Conservation (phyloP, 2,329 filamentous ascomycete species). For the Ophioceras dolichostomum region DNA sequence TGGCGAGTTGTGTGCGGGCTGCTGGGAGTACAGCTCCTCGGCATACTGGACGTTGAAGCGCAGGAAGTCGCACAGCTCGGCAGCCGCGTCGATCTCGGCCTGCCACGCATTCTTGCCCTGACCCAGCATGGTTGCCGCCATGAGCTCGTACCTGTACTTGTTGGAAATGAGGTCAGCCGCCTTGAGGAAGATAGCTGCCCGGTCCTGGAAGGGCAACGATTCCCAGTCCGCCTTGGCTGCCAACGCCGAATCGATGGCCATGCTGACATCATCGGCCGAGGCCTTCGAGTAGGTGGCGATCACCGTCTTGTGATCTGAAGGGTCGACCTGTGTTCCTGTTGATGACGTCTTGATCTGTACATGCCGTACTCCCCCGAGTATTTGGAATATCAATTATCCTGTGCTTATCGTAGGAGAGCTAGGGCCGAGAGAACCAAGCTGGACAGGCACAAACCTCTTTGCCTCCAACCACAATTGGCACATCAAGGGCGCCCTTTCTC, state of each 20-base stretch:
- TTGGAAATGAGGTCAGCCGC: constrained; percentile 80
- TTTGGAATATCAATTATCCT: constrained; percentile 8
- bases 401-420: constrained; percentile 1
- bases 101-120: constrained; percentile 99
- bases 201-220: constrained; percentile 73
- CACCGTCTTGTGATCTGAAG: constrained; percentile 62
- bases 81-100: constrained; percentile 94
- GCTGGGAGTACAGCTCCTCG: constrained; percentile 77
- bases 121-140: constrained; percentile 91
- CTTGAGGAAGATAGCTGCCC: constrained; percentile 90
- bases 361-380: too few species aligned
- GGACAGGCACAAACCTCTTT: constrained; percentile 47
- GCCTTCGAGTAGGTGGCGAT: constrained; percentile 82
- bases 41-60: constrained; percentile 92
- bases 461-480: constrained; percentile 75
- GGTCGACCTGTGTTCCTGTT: constrained; percentile 64
- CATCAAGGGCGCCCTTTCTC: constrained; percentile 56
- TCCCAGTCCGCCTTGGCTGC: constrained; percentile 84
- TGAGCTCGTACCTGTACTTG: constrained; percentile 94
- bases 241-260: constrained; percentile 73
- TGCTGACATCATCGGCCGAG: constrained; percentile 59
- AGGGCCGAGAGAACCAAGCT: background rate
- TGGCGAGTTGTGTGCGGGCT: constrained; percentile 71
- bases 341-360: constrained; percentile 56
- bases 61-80: constrained; percentile 85